phyloP scores from a whole-genome alignment of 176 grass and related monocot genomes.

The Rhynchospora breviuscula region DNA sequence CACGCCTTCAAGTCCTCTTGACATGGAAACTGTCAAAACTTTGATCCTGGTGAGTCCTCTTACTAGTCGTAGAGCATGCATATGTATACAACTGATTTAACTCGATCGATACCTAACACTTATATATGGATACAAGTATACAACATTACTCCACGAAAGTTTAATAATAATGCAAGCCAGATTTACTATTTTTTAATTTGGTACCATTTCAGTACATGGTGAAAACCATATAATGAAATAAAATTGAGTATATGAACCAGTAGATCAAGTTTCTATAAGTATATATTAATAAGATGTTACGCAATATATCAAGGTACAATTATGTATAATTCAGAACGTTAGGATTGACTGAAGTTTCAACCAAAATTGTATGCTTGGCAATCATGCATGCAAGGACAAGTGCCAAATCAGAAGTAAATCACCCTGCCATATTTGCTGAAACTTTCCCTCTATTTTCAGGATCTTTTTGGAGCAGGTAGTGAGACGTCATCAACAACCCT shows the following conservation, averaged over 20 bases:
- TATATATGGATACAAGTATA: too few species aligned
- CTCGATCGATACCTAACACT: too few species aligned
- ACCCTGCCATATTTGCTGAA: neutral
- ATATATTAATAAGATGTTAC: too few species aligned
- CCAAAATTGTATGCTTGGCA: neutral
- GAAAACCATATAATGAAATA: neutral
- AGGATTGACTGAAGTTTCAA: neutral
- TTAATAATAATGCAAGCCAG: too few species aligned
- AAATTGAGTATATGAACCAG: neutral
- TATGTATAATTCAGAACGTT: neutral
- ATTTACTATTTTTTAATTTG: too few species aligned
- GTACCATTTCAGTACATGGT: neutral
- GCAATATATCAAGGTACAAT: too few species aligned
- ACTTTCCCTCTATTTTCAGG: neutral
- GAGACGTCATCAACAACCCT: slow-evolving; percentile 25
- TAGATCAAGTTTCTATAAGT: neutral
- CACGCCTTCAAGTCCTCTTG: neutral
- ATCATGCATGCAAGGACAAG: neutral
- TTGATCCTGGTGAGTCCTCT: slow-evolving; percentile 6
- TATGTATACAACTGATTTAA: too few species aligned
- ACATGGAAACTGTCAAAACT: slow-evolving; percentile 18
- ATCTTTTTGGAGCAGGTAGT: slow-evolving; percentile 29
- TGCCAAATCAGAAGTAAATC: neutral
- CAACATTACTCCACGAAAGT: too few species aligned
- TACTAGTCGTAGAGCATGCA: neutral